These are phyloP conservation scores for Sclerotinia nivalis DNA, from an alignment of 2,329 filamentous ascomycete genomes.

Conservation along the genomic window DNA sequence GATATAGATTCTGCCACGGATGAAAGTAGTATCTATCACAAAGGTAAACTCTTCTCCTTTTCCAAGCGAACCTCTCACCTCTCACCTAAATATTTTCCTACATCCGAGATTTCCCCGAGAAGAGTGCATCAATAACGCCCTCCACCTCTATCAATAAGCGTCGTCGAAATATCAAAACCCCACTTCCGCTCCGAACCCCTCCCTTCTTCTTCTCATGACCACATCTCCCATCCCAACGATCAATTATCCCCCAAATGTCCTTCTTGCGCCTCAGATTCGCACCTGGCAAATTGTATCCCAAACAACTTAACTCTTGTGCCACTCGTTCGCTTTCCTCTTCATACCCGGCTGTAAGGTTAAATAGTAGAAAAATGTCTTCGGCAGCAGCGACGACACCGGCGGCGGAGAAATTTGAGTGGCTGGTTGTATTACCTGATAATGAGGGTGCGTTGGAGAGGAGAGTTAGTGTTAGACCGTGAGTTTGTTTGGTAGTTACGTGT, in stretches of 20 bases:
- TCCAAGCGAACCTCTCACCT: conserved; percentile 5
- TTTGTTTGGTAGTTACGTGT: conserved; percentile 25
- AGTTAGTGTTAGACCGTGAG: conserved; percentile 60
- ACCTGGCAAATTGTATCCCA: background rate
- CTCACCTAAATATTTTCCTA: too few relatives aligned
- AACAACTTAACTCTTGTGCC: background rate
- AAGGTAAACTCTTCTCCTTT: background rate
- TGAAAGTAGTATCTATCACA: too few relatives aligned
- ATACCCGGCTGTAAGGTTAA: background rate
- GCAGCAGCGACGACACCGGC: conserved; percentile 22
- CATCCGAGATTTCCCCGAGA: background rate
- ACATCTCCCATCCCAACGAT: background rate
- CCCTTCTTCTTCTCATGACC: background rate
- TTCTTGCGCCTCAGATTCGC: conserved; percentile 2
- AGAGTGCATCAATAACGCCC: background rate
- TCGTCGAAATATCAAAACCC: conserved; percentile 13
- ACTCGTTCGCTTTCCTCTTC: background rate
- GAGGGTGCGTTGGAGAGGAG: conserved; percentile 61
- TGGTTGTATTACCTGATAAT: conserved; percentile 69
- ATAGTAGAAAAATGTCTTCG: conserved; percentile 19
- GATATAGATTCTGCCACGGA: too few relatives aligned
- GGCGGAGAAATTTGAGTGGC: conserved; percentile 61
- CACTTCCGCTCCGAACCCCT: background rate
- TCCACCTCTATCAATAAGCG: background rate
- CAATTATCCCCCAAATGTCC: conserved; percentile 1